A percentile compares a stretch with the other conserved stretches of the same genome.
These are phyloP conservation scores for Saturnispora bothae DNA, from an alignment of 805 yeast genomes.

Conservation along the genomic window DNA sequence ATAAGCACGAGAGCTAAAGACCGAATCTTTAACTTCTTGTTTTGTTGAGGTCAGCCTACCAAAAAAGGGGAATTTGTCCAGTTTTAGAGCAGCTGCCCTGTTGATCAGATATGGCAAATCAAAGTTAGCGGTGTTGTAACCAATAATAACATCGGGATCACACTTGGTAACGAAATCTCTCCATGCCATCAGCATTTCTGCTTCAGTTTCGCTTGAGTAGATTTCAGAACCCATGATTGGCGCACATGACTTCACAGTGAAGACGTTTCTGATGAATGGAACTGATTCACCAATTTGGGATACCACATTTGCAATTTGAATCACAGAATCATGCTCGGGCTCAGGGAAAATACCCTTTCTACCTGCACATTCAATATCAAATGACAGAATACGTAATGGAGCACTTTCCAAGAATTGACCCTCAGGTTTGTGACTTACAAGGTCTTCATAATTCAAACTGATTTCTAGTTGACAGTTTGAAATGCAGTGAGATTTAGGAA, in stretches of 20 bases:
- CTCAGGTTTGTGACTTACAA: constrained; percentile 77
- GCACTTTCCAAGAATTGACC: constrained; percentile 92
- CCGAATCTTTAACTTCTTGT: constrained; percentile 73
- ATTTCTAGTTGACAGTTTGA: constrained; percentile 87
- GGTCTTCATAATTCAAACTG: constrained; percentile 50
- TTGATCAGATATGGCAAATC: constrained; percentile 90
- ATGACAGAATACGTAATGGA: constrained; percentile 84
- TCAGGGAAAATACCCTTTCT: constrained; percentile 96
- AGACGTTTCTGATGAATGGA: constrained; percentile 91
- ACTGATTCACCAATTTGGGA: constrained; percentile 70
- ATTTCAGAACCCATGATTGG: constrained; percentile 92
- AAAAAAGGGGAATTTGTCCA: constrained; percentile 69
- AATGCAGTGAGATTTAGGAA: constrained; percentile 29
- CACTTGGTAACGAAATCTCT: constrained; percentile 69
- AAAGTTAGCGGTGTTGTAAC: constrained; percentile 89
- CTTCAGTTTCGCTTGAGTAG: constrained; percentile 62
- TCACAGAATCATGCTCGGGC: constrained; percentile 84
- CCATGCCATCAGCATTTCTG: constrained; percentile 81
- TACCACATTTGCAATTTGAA: constrained; percentile 94
- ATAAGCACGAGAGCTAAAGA: constrained; percentile 88
- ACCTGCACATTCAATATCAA: constrained; percentile 98
- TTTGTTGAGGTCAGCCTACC: constrained; percentile 59
- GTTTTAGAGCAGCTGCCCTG: constrained; percentile 65
- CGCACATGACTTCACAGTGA: constrained; percentile 84
- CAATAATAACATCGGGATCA: constrained; percentile 95